phyloP scores from a whole-genome alignment of 345 rosid species.

The Geranium rotundifolium region DNA sequence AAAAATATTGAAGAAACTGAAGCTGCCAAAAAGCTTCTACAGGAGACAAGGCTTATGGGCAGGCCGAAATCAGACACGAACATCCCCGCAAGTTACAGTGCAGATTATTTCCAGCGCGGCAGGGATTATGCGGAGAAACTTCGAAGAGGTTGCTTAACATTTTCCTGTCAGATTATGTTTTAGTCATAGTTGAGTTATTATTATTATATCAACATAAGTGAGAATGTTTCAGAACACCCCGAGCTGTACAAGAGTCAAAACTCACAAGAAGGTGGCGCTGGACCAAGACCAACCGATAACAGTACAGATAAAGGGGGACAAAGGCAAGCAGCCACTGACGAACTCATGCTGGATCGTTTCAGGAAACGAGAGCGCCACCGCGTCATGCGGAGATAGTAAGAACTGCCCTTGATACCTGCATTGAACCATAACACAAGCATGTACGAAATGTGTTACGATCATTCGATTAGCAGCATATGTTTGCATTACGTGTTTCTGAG shows the following conservation, averaged over 20 bases:
- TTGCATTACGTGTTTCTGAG: too few species aligned
- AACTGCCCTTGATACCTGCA: conserved; percentile 2
- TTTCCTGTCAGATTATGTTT: background rate
- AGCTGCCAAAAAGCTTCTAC: conserved; percentile 96
- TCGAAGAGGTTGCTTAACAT: conserved; percentile 54
- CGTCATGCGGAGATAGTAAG: conserved; percentile 81
- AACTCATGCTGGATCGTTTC: conserved; percentile 82
- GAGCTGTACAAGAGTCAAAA: conserved; percentile 76
- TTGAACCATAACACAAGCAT: too few species aligned
- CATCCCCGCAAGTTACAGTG: conserved; percentile 92
- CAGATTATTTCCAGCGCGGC: conserved; percentile 91
- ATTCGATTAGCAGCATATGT: too few species aligned
- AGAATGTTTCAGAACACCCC: conserved; percentile 62
- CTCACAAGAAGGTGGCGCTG: conserved; percentile 36
- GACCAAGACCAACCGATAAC: conserved; percentile 39
- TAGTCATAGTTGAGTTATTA: background rate
- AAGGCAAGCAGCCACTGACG: conserved; percentile 95
- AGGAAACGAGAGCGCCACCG: conserved; percentile 93
- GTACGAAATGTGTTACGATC: too few species aligned
- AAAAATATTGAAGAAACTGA: conserved; percentile 95
- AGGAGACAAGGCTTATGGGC: conserved; percentile 80
- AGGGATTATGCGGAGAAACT: conserved; percentile 90
- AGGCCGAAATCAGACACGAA: conserved; percentile 56
- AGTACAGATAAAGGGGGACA: conserved; percentile 40
- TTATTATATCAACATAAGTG: background rate